Conservation (phyloP, 2,329 filamentous ascomycete species). For the Hymenoscyphus linearis region DNA sequence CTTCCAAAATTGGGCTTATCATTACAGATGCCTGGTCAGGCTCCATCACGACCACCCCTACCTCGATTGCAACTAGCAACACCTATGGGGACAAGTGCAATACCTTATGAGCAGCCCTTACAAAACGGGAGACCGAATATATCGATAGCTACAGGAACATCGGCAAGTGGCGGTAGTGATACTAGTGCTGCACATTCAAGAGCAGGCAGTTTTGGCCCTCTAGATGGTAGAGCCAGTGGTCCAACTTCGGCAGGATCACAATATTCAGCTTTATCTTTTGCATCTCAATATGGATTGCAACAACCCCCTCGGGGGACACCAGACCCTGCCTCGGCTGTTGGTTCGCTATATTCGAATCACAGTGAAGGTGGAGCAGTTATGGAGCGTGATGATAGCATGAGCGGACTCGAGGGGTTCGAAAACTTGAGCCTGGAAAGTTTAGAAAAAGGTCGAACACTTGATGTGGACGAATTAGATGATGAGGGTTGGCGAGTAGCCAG, state of each 20-base stretch:
- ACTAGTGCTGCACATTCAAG: conserved; percentile 73
- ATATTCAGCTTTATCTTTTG: conserved; percentile 78
- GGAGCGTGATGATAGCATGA: conserved; percentile 78
- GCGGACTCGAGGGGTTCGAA: conserved; percentile 71
- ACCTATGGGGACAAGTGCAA: conserved; percentile 74
- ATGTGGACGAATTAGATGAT: conserved; percentile 93
- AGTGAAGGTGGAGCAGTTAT: conserved; percentile 71
- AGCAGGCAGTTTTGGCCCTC: conserved; percentile 74
- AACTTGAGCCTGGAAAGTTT: conserved; percentile 63
- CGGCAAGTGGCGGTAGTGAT: conserved; percentile 73
- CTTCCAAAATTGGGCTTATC: conserved; percentile 45
- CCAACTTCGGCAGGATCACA: conserved; percentile 84
- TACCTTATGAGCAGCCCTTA: conserved; percentile 61
- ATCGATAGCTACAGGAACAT: conserved; percentile 51
- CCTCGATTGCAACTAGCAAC: conserved; percentile 83
- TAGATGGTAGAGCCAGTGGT: conserved; percentile 72
- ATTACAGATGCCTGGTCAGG: conserved; percentile 27
- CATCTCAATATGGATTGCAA: conserved; percentile 64
- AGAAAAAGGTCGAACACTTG: conserved; percentile 75
- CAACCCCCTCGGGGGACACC: conserved; percentile 61
- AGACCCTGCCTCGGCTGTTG: conserved; percentile 84
- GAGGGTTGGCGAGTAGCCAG: conserved; percentile 93
- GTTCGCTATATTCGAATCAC: conserved; percentile 75
- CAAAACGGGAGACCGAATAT: conserved; percentile 31
- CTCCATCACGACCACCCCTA: conserved; percentile 47